Evolutionary conservation across 495 filamentous ascomycete species (phyloP).

Genomic region (Acidomyces sp.): DNA sequence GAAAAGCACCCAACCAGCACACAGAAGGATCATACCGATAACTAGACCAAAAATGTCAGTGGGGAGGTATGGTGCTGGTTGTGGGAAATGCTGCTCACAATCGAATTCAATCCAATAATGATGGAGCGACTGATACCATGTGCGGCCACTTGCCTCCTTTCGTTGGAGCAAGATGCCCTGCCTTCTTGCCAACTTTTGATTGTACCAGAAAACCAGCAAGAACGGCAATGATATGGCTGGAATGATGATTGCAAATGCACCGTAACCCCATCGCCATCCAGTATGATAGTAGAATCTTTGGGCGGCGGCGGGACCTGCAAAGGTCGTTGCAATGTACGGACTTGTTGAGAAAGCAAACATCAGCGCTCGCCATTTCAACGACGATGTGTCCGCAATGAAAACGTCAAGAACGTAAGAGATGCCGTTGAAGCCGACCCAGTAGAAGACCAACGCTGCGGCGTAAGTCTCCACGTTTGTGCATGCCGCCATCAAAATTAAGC

Average conservation of each 20-base stretch:
- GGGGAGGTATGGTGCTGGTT: background rate
- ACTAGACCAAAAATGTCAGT: conserved; percentile 4
- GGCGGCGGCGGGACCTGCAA: conserved; percentile 47
- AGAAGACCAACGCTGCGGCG: conserved; percentile 53
- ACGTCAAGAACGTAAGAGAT: conserved; percentile 53
- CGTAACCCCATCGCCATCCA: conserved; percentile 46
- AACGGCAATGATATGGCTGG: conserved; percentile 45
- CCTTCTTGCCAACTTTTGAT: conserved; percentile 41
- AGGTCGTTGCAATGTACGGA: conserved; percentile 49
- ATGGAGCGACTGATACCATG: conserved; percentile 6
- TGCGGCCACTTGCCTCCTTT: conserved; percentile 10
- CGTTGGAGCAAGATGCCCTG: conserved; percentile 19
- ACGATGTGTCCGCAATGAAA: conserved; percentile 58
- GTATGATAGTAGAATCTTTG: conserved; percentile 30
- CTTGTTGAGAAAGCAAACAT: conserved; percentile 46
- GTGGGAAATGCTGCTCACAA: no score
- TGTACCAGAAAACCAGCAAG: conserved; percentile 38
- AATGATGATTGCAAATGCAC: conserved; percentile 43
- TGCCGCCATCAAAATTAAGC: conserved; percentile 36
- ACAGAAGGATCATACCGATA: conserved; percentile 15
- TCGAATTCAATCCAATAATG: conserved; percentile 22
- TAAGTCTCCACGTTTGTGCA: conserved; percentile 50
- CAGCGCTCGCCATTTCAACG: conserved; percentile 50
- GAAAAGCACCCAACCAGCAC: conserved; percentile 14
- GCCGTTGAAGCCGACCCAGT: conserved; percentile 49